Conservation (phyloP, 768 basidiomycete species). For the Leucosporidium yakuticum region DNA sequence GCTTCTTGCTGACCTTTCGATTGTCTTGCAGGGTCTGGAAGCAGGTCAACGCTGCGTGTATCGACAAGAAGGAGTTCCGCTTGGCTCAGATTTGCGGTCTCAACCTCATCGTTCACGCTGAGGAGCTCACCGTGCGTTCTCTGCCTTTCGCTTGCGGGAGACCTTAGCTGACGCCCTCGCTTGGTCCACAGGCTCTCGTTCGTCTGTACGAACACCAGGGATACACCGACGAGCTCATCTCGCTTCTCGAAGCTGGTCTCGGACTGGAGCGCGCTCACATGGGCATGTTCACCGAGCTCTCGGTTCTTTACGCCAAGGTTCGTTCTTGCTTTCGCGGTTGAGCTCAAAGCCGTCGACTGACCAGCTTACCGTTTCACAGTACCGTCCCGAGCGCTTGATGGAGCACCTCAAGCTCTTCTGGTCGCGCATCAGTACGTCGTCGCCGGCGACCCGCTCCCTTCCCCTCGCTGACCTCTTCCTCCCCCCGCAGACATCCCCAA, state of each 20-base stretch:
- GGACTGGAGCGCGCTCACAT: constrained; percentile 97
- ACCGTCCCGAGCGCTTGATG: constrained; percentile 52
- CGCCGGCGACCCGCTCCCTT: neutral
- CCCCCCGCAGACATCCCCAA: constrained; percentile 74
- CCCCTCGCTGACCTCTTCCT: neutral
- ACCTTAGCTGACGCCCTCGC: constrained; percentile 36
- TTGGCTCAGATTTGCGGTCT: constrained; percentile 98
- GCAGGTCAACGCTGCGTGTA: constrained; percentile 96
- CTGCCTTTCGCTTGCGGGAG: constrained; percentile 13
- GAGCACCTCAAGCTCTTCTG: constrained; percentile 93
- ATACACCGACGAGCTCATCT: constrained; percentile 88
- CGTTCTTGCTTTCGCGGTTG: constrained; percentile 38
- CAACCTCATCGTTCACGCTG: constrained; percentile 89
- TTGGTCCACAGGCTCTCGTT: constrained; percentile 56
- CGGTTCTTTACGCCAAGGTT: constrained; percentile 88
- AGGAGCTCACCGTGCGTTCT: constrained; percentile 34
- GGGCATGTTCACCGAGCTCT: constrained; percentile 96
- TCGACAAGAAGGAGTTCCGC: constrained; percentile 95
- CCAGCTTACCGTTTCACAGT: constrained; percentile 11
- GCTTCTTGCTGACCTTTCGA: neutral
- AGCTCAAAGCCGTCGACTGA: constrained; percentile 13
- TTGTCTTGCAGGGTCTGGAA: constrained; percentile 78
- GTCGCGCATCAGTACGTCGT: constrained; percentile 40
- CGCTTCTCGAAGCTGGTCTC: constrained; percentile 85
- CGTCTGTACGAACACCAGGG: constrained; percentile 83